These are phyloP conservation scores for Ustilago bromivora DNA, from an alignment of 1,284 basidiomycete genomes.

Conservation along the genomic window DNA sequence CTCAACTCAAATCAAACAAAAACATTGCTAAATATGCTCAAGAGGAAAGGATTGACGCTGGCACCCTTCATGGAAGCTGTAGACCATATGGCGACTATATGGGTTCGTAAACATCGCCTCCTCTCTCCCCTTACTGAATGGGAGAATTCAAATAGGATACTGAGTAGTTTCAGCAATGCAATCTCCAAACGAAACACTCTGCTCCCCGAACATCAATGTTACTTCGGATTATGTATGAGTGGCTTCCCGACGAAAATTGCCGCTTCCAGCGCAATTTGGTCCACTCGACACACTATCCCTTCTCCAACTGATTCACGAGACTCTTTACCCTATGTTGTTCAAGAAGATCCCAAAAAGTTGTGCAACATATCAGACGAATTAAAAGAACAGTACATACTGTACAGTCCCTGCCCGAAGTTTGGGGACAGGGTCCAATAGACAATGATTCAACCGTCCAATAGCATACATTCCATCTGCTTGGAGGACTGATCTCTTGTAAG, in stretches of 20 bases:
- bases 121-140: constrained; percentile 1
- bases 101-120: constrained; percentile 27
- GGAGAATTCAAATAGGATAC: constrained; percentile 19
- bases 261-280: constrained; percentile 13
- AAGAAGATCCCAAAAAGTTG: constrained; percentile 5
- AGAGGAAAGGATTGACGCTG: constrained; percentile 21
- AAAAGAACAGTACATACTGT: constrained; percentile 14
- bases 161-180: constrained; percentile 38
- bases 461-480: too few species aligned
- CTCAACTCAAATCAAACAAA: constrained; percentile 9
- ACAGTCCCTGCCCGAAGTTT: too few species aligned
- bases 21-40: constrained; percentile 14
- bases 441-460: too few species aligned
- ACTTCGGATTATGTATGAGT: constrained; percentile 39
- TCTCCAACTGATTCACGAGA: constrained; percentile 13
- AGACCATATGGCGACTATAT: constrained; percentile 31
- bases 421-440: too few species aligned
- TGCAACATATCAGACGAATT: constrained; percentile 10
- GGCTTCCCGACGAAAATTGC: constrained; percentile 39
- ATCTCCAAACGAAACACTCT: constrained; percentile 35
- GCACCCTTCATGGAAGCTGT: constrained; percentile 43
- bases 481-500: too few species aligned
- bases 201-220: constrained; percentile 13
- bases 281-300: not conserved
- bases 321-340: constrained; percentile 1